phyloP scores from a whole-genome alignment of 768 basidiomycete species.

The Candolleomyces aberdarensis region DNA sequence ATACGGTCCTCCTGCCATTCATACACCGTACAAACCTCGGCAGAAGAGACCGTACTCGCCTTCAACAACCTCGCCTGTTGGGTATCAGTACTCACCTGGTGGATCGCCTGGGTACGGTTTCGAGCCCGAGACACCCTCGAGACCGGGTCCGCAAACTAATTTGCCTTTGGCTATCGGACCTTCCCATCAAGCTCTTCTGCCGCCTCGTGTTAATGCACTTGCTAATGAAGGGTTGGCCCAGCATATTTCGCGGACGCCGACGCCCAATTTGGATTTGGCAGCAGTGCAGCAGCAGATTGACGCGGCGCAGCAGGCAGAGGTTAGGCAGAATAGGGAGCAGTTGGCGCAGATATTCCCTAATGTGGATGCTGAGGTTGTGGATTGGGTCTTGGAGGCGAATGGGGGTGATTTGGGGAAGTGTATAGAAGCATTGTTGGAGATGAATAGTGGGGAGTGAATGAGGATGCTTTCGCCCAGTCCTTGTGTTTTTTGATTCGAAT shows the following conservation, averaged over 20 bases:
- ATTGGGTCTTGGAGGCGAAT: slow-evolving; percentile 88
- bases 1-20: slow-evolving; percentile 36
- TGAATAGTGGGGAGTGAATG: slow-evolving; percentile 43
- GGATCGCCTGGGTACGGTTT: slow-evolving; percentile 30
- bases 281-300: slow-evolving; percentile 79
- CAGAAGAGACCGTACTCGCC: slow-evolving; percentile 53
- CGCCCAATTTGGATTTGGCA: slow-evolving; percentile 64
- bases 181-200: slow-evolving; percentile 30
- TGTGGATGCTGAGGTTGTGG: slow-evolving; percentile 79
- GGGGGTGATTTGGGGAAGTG: slow-evolving; percentile 86
- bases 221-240: slow-evolving; percentile 22
- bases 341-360: slow-evolving; percentile 86
- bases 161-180: slow-evolving; percentile 38
- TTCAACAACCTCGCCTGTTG: slow-evolving; percentile 19
- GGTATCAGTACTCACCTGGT: slow-evolving; percentile 26
- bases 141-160: slow-evolving; percentile 42
- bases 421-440: slow-evolving; percentile 82
- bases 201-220: slow-evolving; percentile 43
- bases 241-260: slow-evolving; percentile 66
- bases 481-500: background rate
- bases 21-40: slow-evolving; percentile 76
- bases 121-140: slow-evolving; percentile 45
- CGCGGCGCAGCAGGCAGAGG: slow-evolving; percentile 68
- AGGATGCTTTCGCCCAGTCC: slow-evolving; percentile 1
- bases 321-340: slow-evolving; percentile 69